phyloP scores from a whole-genome alignment of 768 basidiomycete species.

The Trametes gibbosa region DNA sequence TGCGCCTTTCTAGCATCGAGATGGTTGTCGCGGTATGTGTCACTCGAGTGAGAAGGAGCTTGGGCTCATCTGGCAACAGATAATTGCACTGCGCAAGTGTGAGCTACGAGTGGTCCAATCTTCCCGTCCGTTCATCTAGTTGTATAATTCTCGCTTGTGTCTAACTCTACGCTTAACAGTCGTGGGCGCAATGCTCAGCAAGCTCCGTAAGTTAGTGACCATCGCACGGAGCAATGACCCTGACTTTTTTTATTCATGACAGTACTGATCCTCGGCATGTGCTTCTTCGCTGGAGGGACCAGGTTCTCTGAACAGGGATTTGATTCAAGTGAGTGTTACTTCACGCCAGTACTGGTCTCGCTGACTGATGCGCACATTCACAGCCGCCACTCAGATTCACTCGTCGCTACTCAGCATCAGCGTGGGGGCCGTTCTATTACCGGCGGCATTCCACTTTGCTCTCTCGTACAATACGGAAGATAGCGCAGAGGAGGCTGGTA shows the following conservation, averaged over 20 bases:
- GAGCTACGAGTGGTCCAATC: conserved; percentile 81
- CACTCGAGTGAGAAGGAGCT: not conserved
- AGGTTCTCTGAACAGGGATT: conserved; percentile 79
- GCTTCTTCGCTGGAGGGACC: conserved; percentile 79
- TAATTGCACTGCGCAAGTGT: conserved; percentile 80
- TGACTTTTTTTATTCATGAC: not conserved
- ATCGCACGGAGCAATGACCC: not conserved
- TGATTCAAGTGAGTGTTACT: conserved; percentile 51
- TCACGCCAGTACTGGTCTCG: too few relatives aligned
- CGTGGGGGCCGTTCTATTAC: conserved; percentile 75
- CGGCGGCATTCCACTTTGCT: conserved; percentile 73
- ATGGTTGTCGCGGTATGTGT: conserved; percentile 68
- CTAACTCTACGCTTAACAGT: conserved; percentile 43
- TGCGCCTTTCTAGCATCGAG: conserved; percentile 37
- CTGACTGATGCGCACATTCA: too few relatives aligned
- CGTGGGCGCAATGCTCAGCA: conserved; percentile 80
- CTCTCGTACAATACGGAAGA: conserved; percentile 31
- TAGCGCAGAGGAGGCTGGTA: conserved; percentile 6
- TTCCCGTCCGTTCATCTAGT: conserved; percentile 48
- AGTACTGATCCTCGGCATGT: conserved; percentile 85
- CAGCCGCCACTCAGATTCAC: conserved; percentile 71
- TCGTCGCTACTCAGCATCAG: conserved; percentile 73
- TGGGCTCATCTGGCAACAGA: conserved; percentile 36
- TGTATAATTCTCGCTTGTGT: not conserved
- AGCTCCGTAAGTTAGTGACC: conserved; percentile 46